Percentiles rank a stretch among this genome's conserved stretches.
phyloP scores from a whole-genome alignment of 352 stramenopile genomes.

The Phytopythium ostracodes region DNA sequence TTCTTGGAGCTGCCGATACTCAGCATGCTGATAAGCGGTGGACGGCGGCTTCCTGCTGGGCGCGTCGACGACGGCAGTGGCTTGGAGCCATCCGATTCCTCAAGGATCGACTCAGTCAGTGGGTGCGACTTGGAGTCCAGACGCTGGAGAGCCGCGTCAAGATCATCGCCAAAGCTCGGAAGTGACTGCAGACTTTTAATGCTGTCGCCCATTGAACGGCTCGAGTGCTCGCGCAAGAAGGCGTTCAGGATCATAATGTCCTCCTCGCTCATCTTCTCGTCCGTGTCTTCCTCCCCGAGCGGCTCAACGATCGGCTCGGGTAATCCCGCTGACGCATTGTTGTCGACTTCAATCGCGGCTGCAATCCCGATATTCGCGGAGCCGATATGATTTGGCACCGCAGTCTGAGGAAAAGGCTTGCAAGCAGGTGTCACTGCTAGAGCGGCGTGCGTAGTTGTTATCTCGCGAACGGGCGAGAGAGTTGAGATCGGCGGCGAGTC shows the following conservation, averaged over 20 bases:
- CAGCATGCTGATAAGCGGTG: constrained; percentile 44
- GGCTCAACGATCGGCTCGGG: constrained; percentile 39
- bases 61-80: constrained; percentile 4
- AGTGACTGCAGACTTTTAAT: constrained; percentile 36
- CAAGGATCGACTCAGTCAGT: constrained; percentile 9
- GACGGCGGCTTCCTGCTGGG: constrained; percentile 9
- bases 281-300: constrained; percentile 27
- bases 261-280: constrained; percentile 53
- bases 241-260: constrained; percentile 61
- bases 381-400: not conserved
- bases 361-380: not conserved
- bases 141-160: constrained; percentile 29
- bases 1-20: constrained; percentile 47
- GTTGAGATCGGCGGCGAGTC: constrained; percentile 29
- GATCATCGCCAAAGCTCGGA: constrained; percentile 27
- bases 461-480: constrained; percentile 14
- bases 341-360: not conserved
- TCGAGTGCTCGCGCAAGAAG: constrained; percentile 52
- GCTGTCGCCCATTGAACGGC: constrained; percentile 31
- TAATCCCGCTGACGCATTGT: constrained; percentile 12
- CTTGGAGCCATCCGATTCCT: constrained; percentile 19
- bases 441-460: not conserved
- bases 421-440: not conserved
- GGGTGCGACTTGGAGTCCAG: constrained; percentile 25
- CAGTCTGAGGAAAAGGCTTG: not conserved